phyloP scores from a whole-genome alignment of 345 rosid species.

The Crucihimalaya himalaica region DNA sequence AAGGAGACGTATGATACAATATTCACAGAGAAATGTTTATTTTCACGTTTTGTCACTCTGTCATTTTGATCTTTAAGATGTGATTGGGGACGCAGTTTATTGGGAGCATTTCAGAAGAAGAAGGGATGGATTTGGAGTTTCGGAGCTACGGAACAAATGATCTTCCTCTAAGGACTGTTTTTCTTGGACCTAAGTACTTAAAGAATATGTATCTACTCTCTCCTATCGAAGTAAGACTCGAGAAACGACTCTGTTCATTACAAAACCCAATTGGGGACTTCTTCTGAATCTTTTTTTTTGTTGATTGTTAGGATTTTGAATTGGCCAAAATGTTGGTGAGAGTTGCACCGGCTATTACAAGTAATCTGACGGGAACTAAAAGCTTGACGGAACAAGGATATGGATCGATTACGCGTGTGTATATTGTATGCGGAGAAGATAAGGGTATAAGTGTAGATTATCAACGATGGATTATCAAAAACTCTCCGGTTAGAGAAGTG shows the following conservation, averaged over 20 bases:
- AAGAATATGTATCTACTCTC: slow-evolving; percentile 28
- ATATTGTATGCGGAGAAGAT: slow-evolving; percentile 43
- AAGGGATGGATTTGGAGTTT: not conserved
- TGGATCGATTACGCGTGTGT: slow-evolving; percentile 42
- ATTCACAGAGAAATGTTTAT: not conserved
- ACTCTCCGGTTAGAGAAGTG: slow-evolving; percentile 43
- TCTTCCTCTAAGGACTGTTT: slow-evolving; percentile 13
- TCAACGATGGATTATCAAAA: slow-evolving; percentile 46
- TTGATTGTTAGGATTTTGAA: slow-evolving; percentile 41
- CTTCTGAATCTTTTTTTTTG: not conserved
- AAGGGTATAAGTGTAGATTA: slow-evolving; percentile 11
- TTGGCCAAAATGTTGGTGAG: slow-evolving; percentile 43
- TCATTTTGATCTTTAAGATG: not conserved
- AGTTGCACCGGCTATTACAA: slow-evolving; percentile 36
- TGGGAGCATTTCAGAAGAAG: slow-evolving; percentile 6
- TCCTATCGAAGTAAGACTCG: slow-evolving; percentile 31
- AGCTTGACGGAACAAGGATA: slow-evolving; percentile 42
- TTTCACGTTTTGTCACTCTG: not conserved
- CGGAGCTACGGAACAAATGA: slow-evolving; percentile 21
- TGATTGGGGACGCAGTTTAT: slow-evolving; percentile 18
- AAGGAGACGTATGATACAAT: not conserved
- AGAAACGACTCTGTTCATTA: not conserved
- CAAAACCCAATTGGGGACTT: not conserved
- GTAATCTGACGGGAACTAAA: slow-evolving; percentile 31
- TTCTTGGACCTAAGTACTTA: slow-evolving; percentile 22